A percentile compares a stretch with the other conserved stretches of the same genome.
Conservation (phyloP, 2,329 filamentous ascomycete genomes). For the Calonectria leucothoes region DNA sequence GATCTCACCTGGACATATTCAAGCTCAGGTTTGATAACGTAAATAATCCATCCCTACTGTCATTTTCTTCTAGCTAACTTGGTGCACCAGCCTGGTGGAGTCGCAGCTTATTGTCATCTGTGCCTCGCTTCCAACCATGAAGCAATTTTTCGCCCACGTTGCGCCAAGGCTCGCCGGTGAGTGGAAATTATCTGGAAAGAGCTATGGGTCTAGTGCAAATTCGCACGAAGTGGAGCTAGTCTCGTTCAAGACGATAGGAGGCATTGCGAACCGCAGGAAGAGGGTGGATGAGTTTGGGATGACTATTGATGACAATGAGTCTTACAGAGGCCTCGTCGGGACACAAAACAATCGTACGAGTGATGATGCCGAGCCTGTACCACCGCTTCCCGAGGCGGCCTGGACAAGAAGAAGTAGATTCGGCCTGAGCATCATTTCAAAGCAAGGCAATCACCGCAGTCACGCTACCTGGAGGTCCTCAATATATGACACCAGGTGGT, state of each 20-base stretch:
- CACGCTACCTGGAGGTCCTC: not conserved
- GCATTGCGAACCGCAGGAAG: not conserved
- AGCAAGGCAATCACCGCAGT: not conserved
- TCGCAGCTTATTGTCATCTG: slow-evolving; percentile 30
- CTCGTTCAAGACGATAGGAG: not conserved
- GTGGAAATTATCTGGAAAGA: not conserved
- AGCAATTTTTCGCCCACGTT: slow-evolving; percentile 26
- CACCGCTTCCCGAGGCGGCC: not conserved
- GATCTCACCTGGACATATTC: slow-evolving; percentile 27
- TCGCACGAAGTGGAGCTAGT: not conserved
- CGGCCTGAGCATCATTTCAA: not conserved
- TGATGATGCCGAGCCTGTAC: no score
- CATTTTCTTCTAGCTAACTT: not conserved
- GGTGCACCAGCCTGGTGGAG: slow-evolving; percentile 13
- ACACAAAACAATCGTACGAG: not conserved
- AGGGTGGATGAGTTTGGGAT: slow-evolving; percentile 2
- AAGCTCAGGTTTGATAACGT: not conserved
- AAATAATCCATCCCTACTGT: no score
- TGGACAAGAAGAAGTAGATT: not conserved
- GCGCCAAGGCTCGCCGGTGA: slow-evolving; percentile 9
- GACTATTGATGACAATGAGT: not conserved
- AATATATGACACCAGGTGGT: not conserved
- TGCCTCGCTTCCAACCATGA: slow-evolving; percentile 24
- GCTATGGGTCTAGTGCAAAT: not conserved
- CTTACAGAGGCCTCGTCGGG: not conserved